Base-by-base conservation (phyloP, 805 yeast species). In the Yarrowia sp. region DNA sequence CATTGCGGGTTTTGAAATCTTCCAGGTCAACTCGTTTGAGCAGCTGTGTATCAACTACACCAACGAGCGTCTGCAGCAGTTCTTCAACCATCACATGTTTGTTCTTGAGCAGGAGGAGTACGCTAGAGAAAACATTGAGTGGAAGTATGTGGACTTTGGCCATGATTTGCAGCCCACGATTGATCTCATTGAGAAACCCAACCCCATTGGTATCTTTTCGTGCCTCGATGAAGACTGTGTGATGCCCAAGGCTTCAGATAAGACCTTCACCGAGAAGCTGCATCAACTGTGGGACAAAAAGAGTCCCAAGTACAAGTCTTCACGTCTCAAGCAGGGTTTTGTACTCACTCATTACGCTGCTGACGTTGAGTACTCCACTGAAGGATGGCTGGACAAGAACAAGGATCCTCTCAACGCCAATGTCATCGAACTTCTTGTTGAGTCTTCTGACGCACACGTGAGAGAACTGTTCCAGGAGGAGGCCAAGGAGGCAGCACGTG, bases 51-150 rank as follows among this genome's bases (percentile, higher is more conserved):
- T 95, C 78, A 95, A 95, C 75, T 75, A 75, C 61, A 97, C 96
- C 67, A 93, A 93, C 76, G 99, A 95, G 76, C 93, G 92, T 77
- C 81, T 95, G 68, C 99, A 95, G 79, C 99, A 95, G 76, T 95
- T 93, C 74, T 95, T 95, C 75, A 95, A 95, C 76, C 98, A 95
- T 74, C 85, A 93, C 75, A 95, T 98, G 68, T 84, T 95, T 76
- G 96, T 95, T 71, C 89, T 96, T 1, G 99, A 95, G 77, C 99
- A 95, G 78, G 98, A 95, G 70, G 98, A 95, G 73, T 95, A 95
- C 72, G 91, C 90, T 55, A 87, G 88, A 69, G 99, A 95, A 75
- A 87, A 91, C 74, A 96, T 95, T 73, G 87, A 91, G 74, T 95
- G 99, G 99, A 81, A 84, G 64, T 93, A 87, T 69, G 88, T 93